A percentile compares a stretch with the other conserved stretches of the same genome.
These are phyloP conservation scores for Collariella sp. DNA, from an alignment of 495 filamentous ascomycete species.

Conservation along the genomic window DNA sequence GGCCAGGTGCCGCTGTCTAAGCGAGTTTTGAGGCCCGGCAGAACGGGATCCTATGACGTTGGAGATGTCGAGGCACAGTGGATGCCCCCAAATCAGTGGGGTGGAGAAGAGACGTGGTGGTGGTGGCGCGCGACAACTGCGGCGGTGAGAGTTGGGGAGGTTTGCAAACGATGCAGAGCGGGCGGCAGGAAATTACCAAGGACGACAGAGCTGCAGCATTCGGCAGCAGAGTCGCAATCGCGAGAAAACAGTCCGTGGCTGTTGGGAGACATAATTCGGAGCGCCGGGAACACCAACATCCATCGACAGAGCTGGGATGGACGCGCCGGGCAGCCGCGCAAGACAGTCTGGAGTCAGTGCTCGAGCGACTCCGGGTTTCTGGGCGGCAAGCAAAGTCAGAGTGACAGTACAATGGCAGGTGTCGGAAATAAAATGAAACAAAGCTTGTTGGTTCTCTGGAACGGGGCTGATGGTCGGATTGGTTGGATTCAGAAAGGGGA, in stretches of 20 bases:
- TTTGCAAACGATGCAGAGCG: too few species aligned
- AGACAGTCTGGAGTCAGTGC: not conserved
- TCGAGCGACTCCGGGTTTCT: too few species aligned
- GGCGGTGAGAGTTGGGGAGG: conserved; percentile 5
- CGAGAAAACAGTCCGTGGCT: not conserved
- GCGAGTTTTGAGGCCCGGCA: conserved; percentile 16
- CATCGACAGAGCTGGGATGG: not conserved
- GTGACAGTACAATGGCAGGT: conserved; percentile 8
- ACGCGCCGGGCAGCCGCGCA: conserved; percentile 3
- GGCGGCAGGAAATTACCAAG: conserved; percentile 19
- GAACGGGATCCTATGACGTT: conserved; percentile 18
- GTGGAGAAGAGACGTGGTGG: not conserved
- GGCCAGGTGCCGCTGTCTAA: conserved; percentile 8
- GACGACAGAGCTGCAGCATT: conserved; percentile 13
- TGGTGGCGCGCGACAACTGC: conserved; percentile 23
- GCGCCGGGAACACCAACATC: too few species aligned
- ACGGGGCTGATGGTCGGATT: conserved; percentile 11
- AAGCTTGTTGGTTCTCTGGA: conserved; percentile 5
- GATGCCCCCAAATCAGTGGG: not conserved
- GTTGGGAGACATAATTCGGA: not conserved
- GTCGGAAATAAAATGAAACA: conserved; percentile 21
- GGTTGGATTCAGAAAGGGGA: conserved; percentile 6
- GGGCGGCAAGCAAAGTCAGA: not conserved
- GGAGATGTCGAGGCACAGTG: conserved; percentile 10
- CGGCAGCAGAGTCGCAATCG: conserved; percentile 11